Conservation (phyloP, 208 protist genomes). For the Crithidia bombi region DNA sequence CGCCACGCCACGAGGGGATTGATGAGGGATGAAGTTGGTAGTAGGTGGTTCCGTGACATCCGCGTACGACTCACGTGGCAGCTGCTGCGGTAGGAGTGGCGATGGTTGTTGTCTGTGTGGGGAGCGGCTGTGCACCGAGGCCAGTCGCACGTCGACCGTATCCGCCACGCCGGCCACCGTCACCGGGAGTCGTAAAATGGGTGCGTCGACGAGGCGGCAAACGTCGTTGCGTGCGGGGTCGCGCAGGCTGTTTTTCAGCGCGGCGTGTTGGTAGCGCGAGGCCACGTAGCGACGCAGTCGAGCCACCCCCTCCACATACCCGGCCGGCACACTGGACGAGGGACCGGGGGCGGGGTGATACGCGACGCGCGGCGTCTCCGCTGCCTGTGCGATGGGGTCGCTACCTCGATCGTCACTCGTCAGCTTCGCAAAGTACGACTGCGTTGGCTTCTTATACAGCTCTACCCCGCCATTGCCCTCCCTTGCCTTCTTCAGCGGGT, state of each 20-base stretch:
- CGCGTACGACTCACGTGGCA: background rate
- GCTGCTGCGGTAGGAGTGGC: background rate
- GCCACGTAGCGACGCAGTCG: slow-evolving; percentile 58
- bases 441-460: slow-evolving; percentile 60
- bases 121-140: slow-evolving; percentile 15
- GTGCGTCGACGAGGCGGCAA: slow-evolving; percentile 19
- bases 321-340: slow-evolving; percentile 60
- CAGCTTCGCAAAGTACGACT: slow-evolving; percentile 68
- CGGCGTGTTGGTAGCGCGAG: slow-evolving; percentile 18
- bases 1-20: background rate
- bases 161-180: slow-evolving; percentile 27
- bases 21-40: background rate
- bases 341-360: slow-evolving; percentile 62
- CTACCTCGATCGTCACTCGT: background rate
- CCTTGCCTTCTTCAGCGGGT: background rate
- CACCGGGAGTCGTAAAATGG: slow-evolving; percentile 73
- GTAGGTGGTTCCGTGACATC: background rate
- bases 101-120: background rate
- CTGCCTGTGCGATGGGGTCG: slow-evolving; percentile 39
- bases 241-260: slow-evolving; percentile 37
- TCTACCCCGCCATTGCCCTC: background rate
- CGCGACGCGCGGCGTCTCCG: slow-evolving; percentile 56
- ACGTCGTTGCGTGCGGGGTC: slow-evolving; percentile 24
- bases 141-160: slow-evolving; percentile 61
- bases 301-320: slow-evolving; percentile 83